Conservation (phyloP, 768 basidiomycete genomes). For the Mycena pura region DNA sequence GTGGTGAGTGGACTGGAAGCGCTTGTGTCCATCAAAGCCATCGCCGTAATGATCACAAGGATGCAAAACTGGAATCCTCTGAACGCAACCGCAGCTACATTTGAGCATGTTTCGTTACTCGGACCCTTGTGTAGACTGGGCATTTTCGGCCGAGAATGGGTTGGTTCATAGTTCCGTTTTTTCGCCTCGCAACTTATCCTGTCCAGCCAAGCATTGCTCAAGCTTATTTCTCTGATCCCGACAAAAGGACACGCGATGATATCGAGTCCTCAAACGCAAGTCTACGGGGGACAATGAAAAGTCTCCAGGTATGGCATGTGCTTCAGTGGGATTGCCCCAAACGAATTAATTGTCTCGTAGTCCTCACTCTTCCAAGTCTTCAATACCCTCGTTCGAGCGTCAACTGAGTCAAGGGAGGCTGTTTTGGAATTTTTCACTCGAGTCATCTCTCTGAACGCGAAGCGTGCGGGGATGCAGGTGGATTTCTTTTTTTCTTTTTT, state of each 20-base stretch:
- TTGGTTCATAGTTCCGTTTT: constrained; percentile 41
- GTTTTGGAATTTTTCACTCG: constrained; percentile 84
- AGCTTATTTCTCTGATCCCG: constrained; percentile 86
- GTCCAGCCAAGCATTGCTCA: constrained; percentile 74
- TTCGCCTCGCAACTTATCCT: constrained; percentile 7
- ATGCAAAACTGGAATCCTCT: constrained; percentile 77
- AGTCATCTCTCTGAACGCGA: constrained; percentile 77
- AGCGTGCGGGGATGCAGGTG: constrained; percentile 91
- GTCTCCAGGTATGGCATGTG: constrained; percentile 65
- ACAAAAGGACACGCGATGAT: constrained; percentile 74
- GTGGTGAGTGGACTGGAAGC: constrained; percentile 82
- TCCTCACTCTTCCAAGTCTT: constrained; percentile 85
- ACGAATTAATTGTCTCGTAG: constrained; percentile 29
- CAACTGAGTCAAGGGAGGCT: constrained; percentile 77
- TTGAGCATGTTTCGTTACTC: constrained; percentile 74
- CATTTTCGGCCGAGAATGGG: constrained; percentile 91
- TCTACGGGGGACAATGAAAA: constrained; percentile 85
- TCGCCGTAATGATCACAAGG: constrained; percentile 81
- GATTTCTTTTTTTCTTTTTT: constrained; percentile 14
- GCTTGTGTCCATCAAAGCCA: constrained; percentile 80
- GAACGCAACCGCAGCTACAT: constrained; percentile 60
- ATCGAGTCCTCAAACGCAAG: constrained; percentile 85
- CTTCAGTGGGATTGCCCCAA: constrained; percentile 8
- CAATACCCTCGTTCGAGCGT: constrained; percentile 86
- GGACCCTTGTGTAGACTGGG: constrained; percentile 87